Percentiles rank a stretch among this genome's conserved stretches.
Conservation (phyloP, 257 asterid genomes). For the Echium plantagineum region DNA sequence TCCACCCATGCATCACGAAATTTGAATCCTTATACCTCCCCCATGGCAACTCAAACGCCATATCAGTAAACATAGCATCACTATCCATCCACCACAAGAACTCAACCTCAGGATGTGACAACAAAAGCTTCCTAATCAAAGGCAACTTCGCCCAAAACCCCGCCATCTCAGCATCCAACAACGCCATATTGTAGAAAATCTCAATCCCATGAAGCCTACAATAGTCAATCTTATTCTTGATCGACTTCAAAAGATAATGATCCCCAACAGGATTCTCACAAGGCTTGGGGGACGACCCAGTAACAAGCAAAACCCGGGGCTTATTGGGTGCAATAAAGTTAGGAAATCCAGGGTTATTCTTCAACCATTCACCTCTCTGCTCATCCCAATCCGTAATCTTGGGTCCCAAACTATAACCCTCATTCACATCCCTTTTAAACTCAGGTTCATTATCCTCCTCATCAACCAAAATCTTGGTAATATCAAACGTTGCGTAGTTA, state of each 20-base stretch:
- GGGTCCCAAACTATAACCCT: slow-evolving; percentile 36
- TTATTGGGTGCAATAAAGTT: slow-evolving; percentile 24
- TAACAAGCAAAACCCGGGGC: slow-evolving; percentile 39
- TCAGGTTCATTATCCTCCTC: slow-evolving; percentile 24
- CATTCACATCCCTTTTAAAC: slow-evolving; percentile 21
- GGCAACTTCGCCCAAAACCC: slow-evolving; percentile 51
- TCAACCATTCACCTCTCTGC: slow-evolving; percentile 34
- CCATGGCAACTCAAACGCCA: slow-evolving; percentile 47
- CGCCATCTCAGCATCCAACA: slow-evolving; percentile 46
- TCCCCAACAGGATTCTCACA: slow-evolving; percentile 49
- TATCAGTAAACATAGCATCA: slow-evolving; percentile 47
- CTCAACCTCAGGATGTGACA: slow-evolving; percentile 46
- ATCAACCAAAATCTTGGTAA: slow-evolving; percentile 22
- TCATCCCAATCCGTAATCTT: slow-evolving; percentile 42
- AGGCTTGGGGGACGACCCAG: slow-evolving; percentile 42
- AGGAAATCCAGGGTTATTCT: slow-evolving; percentile 24
- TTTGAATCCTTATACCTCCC: slow-evolving; percentile 40
- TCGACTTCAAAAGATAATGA: slow-evolving; percentile 39
- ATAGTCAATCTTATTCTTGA: slow-evolving; percentile 43
- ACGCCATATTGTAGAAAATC: slow-evolving; percentile 37
- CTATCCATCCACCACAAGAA: slow-evolving; percentile 60
- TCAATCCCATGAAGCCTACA: slow-evolving; percentile 41
- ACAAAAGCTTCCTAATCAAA: slow-evolving; percentile 29
- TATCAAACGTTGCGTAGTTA: slow-evolving; percentile 17
- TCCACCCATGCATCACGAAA: slow-evolving; percentile 45